Evolutionary conservation across 2,329 filamentous ascomycete genomes (phyloP), one percentile per base, ranked within the genome.

Genomic region (Phoma sp.): DNA sequence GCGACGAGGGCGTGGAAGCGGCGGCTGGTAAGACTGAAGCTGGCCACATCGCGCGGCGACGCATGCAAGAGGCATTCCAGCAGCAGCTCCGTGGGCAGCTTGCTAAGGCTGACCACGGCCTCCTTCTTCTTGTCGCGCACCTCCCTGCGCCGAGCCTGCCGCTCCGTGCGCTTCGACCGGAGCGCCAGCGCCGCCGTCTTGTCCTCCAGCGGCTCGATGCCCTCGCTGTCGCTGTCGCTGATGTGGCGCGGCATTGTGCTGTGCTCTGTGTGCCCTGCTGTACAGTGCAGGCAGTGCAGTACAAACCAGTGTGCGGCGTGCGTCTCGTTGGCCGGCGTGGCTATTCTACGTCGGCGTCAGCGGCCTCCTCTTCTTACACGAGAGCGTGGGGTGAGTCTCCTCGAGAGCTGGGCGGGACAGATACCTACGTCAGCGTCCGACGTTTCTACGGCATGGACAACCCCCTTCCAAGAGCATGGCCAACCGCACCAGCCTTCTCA

Each of bases 41-140:
- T 73, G 60, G 83, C 76, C 18, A 86, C 60, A 38, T 86, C 82
- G 68, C 78, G 80, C 0, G 84, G 82, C 0, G 60, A 71, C 7
- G 84, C 71, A 14, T 76, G 64, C n/a, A 68, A 62, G 1, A 86
- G 55, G 13, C 84, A 77, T 33, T 79, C 73, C 25, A 82, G 66
- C 3, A 85, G 55, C 2, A 86, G 69, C 65, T 86, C 84, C 13
- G 79, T 78, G 0, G 84, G 83, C 0, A 86, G 74, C 55, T 80
- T 76, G 22, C 80, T 59, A 9, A 84, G 67, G 18, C 61, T 74
- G 29, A 66, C 64, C 9, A 66, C 61, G 47, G 67, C 67, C 27
- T 74, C 70, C 14, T 59, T 69, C 29, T 71, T 64, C 43, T 61
- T 58, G 27, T 70, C 62, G 35, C 67, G 65, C 24, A 61, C 64